Percentiles rank a stretch among this genome's conserved stretches.
Conservation (phyloP, 2,329 filamentous ascomycete genomes). For the Rutstroemia sp. region DNA sequence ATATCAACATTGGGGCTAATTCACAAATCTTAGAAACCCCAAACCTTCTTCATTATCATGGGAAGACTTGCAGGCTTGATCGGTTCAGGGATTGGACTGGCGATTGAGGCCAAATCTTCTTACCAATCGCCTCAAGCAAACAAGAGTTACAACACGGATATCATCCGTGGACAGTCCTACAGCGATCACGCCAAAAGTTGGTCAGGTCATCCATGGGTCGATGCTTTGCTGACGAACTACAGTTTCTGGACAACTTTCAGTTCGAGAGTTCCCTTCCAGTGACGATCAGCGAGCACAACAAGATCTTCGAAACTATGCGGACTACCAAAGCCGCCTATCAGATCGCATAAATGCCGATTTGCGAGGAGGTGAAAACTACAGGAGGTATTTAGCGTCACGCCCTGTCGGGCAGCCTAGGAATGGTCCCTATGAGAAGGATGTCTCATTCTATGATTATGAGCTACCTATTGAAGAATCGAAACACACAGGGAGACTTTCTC, state of each 20-base stretch:
- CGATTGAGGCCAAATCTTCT: conserved; percentile 2
- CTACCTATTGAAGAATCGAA: not conserved
- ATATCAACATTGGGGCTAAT: too few species aligned
- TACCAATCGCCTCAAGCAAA: not conserved
- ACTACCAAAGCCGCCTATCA: not conserved
- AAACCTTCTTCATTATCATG: not conserved
- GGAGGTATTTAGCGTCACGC: not conserved
- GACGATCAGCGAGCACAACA: not conserved
- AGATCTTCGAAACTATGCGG: conserved; percentile 2
- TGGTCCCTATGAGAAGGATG: not conserved
- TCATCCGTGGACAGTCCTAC: not conserved
- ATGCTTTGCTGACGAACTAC: too few species aligned
- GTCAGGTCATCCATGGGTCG: too few species aligned
- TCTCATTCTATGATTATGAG: conserved; percentile 2
- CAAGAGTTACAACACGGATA: not conserved
- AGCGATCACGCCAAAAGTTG: not conserved
- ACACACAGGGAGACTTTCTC: conserved; percentile 4
- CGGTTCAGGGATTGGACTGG: conserved; percentile 5
- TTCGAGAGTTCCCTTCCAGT: not conserved
- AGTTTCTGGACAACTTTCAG: too few species aligned
- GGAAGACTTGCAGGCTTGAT: conserved; percentile 1
- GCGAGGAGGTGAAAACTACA: not conserved
- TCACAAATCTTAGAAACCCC: too few species aligned
- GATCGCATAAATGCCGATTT: not conserved
- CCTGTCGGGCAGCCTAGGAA: not conserved